Conservation (phyloP, 192 early-diverging fungal genomes). For the Mortierella alpina region DNA sequence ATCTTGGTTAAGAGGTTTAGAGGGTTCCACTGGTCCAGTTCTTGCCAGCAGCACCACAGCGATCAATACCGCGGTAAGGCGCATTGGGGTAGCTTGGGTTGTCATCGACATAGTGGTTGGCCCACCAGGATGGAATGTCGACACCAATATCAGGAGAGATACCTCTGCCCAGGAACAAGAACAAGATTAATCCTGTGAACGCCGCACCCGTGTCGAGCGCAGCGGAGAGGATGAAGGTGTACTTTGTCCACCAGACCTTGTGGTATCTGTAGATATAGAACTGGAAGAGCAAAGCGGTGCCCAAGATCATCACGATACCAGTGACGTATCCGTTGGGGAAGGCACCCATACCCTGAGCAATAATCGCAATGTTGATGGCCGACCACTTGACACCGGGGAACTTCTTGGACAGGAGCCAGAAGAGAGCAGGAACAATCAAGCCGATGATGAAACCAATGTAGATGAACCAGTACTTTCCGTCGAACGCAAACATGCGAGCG, state of each 20-base stretch:
- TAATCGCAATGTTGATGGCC: slow-evolving; percentile 66
- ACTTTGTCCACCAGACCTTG: slow-evolving; percentile 67
- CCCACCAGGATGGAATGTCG: slow-evolving; percentile 37
- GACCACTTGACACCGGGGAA: slow-evolving; percentile 44
- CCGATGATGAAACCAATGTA: slow-evolving; percentile 55
- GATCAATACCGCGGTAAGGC: slow-evolving; percentile 18
- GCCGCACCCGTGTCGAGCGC: slow-evolving; percentile 71
- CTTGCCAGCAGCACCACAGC: slow-evolving; percentile 26
- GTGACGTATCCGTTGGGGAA: slow-evolving; percentile 60
- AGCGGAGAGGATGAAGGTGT: slow-evolving; percentile 76
- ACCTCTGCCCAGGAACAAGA: slow-evolving; percentile 65
- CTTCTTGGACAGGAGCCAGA: slow-evolving; percentile 49
- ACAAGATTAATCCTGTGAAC: slow-evolving; percentile 57
- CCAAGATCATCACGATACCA: slow-evolving; percentile 23
- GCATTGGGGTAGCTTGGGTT: slow-evolving; percentile 6
- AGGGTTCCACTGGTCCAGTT: slow-evolving; percentile 23
- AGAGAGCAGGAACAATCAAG: slow-evolving; percentile 32
- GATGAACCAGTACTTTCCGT: slow-evolving; percentile 51
- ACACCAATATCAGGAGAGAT: slow-evolving; percentile 6
- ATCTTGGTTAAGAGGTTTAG: not conserved
- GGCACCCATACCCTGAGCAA: slow-evolving; percentile 59
- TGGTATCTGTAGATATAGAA: slow-evolving; percentile 60
- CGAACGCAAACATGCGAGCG: slow-evolving; percentile 64
- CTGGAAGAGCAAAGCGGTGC: slow-evolving; percentile 61
- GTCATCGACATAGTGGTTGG: slow-evolving; percentile 13